Evolutionary conservation across 805 yeast genomes (phyloP).

Genomic region (Kockiozyma suomiensis): DNA sequence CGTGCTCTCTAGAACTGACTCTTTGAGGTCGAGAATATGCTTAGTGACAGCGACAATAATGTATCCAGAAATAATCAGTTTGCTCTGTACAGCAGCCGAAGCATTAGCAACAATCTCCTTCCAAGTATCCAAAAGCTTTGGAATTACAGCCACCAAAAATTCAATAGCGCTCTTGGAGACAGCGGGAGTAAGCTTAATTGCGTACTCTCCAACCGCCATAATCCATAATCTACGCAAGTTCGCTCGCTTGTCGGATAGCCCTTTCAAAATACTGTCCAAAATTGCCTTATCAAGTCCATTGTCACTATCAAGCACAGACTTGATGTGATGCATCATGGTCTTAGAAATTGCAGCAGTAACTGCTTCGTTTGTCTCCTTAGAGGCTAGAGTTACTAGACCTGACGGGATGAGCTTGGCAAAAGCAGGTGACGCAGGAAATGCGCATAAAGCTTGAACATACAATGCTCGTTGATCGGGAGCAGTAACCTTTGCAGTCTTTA

Average conservation of each 20-base stretch:
- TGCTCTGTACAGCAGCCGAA: constrained; percentile 54
- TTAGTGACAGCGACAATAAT: constrained; percentile 46
- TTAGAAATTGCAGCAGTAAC: constrained; percentile 55
- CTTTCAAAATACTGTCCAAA: constrained; percentile 50
- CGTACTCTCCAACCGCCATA: constrained; percentile 49
- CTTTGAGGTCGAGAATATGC: constrained; percentile 31
- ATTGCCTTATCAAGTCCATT: constrained; percentile 37
- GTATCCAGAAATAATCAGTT: constrained; percentile 58
- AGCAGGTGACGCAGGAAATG: constrained; percentile 39
- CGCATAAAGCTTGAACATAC: constrained; percentile 51
- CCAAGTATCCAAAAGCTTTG: constrained; percentile 42
- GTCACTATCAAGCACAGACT: constrained; percentile 40
- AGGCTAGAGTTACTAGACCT: constrained; percentile 54
- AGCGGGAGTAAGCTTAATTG: constrained; percentile 32
- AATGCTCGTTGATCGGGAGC: constrained; percentile 66
- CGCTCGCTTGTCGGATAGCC: constrained; percentile 66
- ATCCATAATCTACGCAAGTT: constrained; percentile 72
- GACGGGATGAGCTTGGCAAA: constrained; percentile 48
- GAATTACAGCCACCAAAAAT: constrained; percentile 36
- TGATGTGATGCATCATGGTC: constrained; percentile 53
- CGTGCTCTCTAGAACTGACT: constrained; percentile 38
- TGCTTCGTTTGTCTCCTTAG: constrained; percentile 76
- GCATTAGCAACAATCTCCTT: constrained; percentile 57
- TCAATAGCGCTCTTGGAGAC: constrained; percentile 7
- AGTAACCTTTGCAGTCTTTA: constrained; percentile 59